phyloP scores from a whole-genome alignment of 768 basidiomycete genomes.

The Kwoniella heveanensis region DNA sequence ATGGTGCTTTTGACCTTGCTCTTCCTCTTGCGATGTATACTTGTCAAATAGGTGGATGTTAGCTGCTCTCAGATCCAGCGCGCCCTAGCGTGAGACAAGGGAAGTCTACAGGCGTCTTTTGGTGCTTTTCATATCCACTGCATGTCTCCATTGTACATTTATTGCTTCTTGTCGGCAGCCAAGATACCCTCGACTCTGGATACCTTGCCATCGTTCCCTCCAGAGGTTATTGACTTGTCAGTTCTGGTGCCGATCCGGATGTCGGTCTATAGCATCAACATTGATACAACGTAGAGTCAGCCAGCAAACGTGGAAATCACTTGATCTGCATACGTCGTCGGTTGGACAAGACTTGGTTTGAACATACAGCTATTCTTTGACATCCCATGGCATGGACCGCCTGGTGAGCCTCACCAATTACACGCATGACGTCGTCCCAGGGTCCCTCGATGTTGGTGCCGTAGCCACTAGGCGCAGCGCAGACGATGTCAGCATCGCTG shows the following conservation, averaged over 20 bases:
- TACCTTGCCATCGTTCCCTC: conserved; percentile 78
- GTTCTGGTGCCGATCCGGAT: conserved; percentile 90
- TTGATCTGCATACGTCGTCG: too few species aligned
- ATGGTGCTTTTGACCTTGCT: neutral
- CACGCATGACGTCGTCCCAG: conserved; percentile 75
- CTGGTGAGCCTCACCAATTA: conserved; percentile 81
- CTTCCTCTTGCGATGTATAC: neutral
- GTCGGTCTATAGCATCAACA: conserved; percentile 84
- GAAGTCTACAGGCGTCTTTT: too few species aligned
- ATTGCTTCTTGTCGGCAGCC: conserved; percentile 31
- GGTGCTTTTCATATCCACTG: too few species aligned
- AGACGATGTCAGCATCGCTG: neutral
- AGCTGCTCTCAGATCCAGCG: too few species aligned
- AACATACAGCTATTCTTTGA: conserved; percentile 50
- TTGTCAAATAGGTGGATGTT: too few species aligned
- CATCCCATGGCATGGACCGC: conserved; percentile 54
- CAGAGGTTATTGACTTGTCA: conserved; percentile 64
- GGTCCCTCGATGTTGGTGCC: conserved; percentile 92
- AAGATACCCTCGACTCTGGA: conserved; percentile 79
- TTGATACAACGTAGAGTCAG: too few species aligned
- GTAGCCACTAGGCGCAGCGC: conserved; percentile 67
- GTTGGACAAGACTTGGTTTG: too few species aligned
- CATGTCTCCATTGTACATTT: too few species aligned
- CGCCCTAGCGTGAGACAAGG: too few species aligned
- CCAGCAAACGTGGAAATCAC: too few species aligned